Evolutionary conservation across 495 filamentous ascomycete species (phyloP).

Genomic region (Penicillium daleae): DNA sequence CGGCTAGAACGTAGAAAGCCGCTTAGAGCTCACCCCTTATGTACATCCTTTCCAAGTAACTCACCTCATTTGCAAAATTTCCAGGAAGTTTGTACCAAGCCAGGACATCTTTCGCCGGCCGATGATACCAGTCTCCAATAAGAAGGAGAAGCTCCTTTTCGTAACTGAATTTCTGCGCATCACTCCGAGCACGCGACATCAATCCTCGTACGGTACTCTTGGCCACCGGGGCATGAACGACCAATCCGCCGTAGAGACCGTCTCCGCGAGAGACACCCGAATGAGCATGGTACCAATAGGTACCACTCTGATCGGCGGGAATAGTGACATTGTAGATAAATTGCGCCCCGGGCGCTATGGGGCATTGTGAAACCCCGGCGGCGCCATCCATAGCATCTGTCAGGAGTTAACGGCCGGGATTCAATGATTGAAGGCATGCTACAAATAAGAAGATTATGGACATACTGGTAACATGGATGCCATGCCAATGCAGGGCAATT

Average conservation of each 20-base stretch:
- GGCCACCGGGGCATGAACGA: constrained; percentile 64
- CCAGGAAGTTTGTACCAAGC: constrained; percentile 51
- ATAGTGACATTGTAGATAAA: constrained; percentile 82
- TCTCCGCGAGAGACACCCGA: constrained; percentile 69
- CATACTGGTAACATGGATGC: constrained; percentile 67
- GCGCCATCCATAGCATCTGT: constrained; percentile 72
- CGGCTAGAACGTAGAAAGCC: constrained; percentile 28
- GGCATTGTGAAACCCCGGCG: constrained; percentile 66
- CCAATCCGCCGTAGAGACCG: constrained; percentile 71
- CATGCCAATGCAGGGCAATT: constrained; percentile 80
- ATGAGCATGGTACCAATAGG: constrained; percentile 87
- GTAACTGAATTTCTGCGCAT: constrained; percentile 28
- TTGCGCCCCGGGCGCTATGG: constrained; percentile 61
- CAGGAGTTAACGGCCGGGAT: not conserved
- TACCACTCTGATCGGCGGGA: constrained; percentile 69
- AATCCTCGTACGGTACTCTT: constrained; percentile 36
- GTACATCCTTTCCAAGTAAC: not conserved
- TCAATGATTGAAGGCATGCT: not conserved
- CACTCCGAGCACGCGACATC: constrained; percentile 4
- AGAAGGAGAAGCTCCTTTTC: constrained; percentile 50
- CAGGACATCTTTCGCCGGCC: constrained; percentile 41
- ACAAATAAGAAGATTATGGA: not conserved
- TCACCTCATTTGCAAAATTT: constrained; percentile 52
- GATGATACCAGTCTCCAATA: constrained; percentile 60
- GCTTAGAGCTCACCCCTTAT: not conserved